Evolutionary conservation across 148 eudicot genomes (phyloP).

Genomic region (Chenopodium berlandieri): DNA sequence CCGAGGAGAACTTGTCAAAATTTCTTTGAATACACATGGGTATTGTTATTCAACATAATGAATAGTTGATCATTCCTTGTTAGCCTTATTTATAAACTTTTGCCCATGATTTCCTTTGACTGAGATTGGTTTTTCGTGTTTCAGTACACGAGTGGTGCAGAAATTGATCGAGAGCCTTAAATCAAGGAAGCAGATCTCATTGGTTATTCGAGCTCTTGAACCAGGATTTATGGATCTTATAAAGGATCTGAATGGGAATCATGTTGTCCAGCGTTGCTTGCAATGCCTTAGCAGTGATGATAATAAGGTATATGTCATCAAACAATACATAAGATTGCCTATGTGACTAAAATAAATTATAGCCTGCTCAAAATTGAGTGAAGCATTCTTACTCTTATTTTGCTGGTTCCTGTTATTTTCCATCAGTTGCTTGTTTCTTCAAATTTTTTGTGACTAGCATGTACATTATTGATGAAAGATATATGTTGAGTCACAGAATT

Average conservation of each 20-base stretch:
- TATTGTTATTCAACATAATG: slow-evolving; percentile 24
- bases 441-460: neutral
- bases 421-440: neutral
- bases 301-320: slow-evolving; percentile 44
- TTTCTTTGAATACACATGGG: slow-evolving; percentile 66
- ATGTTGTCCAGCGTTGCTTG: slow-evolving; percentile 72
- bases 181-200: slow-evolving; percentile 52
- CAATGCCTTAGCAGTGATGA: slow-evolving; percentile 55
- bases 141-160: slow-evolving; percentile 79
- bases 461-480: neutral
- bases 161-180: slow-evolving; percentile 61
- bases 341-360: neutral
- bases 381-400: neutral
- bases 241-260: slow-evolving; percentile 71
- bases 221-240: slow-evolving; percentile 66
- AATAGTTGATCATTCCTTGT: slow-evolving; percentile 10
- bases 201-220: slow-evolving; percentile 51
- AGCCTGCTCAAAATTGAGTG: neutral
- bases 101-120: slow-evolving; percentile 5
- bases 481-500: neutral
- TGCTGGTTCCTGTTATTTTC: neutral
- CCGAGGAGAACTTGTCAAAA: slow-evolving; percentile 49
- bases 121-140: slow-evolving; percentile 12
- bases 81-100: neutral
- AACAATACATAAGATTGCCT: neutral